Base-by-base conservation (phyloP, 805 yeast species). In the Hemisphaericaspora nanyangensis region DNA sequence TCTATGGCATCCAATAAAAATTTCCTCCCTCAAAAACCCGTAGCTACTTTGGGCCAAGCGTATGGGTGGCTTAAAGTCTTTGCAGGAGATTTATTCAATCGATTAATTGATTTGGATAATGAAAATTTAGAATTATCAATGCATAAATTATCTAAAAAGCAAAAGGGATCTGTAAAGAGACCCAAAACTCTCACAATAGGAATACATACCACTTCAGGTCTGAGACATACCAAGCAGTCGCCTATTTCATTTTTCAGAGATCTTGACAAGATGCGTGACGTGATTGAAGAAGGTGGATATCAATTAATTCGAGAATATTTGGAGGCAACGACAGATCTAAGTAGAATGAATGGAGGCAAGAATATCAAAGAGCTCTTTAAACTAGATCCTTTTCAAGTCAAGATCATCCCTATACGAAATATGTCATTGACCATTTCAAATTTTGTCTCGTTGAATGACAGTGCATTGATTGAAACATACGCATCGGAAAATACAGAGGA, bases 1-100 rank as follows among this genome's bases (percentile, higher is more conserved):
- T 81, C 95, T 0, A 91, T 93, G 98, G 80, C 81, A 61, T 83
- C 96, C 0, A 80, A 81, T 35, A 93, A 93, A 55, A 87, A 89
- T 54, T 82, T 91, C 58, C 61, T 81, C 35, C 74, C 77, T 0
- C 67, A 68, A 8, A 65, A 79, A 5, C 67, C 64, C 0, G 79
- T 90, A 2, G 60, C 58, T 3, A 68, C 70, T 2, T 45, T 71
- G 6, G 65, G 63, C 2, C 95, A 86, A 48, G 76, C 85, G 17
- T 47, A 66, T 4, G 80, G 78, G 16, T 91, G 99, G 99, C 62
- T 91, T 6, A 77, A 72, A 28, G 95, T 91, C 0, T 90, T 82
- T 63, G 73, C 85, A 2, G 90, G 89, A 0, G 99, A 91, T 51
- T 60, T 91, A 22, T 63, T 75, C 20, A 79, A 80, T 35, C 58